phyloP scores from a whole-genome alignment of 2,329 filamentous ascomycete species.

The Diaporthe longicolla region DNA sequence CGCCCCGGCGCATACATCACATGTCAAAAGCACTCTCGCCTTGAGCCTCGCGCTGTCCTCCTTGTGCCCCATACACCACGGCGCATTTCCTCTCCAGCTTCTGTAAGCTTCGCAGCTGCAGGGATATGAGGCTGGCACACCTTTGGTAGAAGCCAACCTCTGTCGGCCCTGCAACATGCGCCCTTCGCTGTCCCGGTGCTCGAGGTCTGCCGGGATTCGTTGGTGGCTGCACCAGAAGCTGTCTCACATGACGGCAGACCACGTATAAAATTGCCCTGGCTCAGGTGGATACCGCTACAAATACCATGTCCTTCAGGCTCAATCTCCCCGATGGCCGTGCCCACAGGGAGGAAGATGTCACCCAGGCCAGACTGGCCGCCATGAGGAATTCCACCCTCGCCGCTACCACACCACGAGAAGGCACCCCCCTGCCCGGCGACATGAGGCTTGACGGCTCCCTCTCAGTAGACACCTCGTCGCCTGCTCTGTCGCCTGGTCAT shows the following conservation, averaged over 20 bases:
- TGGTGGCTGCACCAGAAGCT: slow-evolving; percentile 34
- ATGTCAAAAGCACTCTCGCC: slow-evolving; percentile 24
- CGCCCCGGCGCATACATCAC: slow-evolving; percentile 7
- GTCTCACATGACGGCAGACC: slow-evolving; percentile 33
- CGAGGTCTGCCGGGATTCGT: slow-evolving; percentile 33
- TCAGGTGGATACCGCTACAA: slow-evolving; percentile 40
- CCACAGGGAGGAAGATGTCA: slow-evolving; percentile 56
- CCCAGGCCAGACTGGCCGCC: slow-evolving; percentile 51
- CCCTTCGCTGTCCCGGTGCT: slow-evolving; percentile 34
- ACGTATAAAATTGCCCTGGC: slow-evolving; percentile 27
- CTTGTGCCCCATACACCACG: neutral
- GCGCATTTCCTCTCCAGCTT: neutral
- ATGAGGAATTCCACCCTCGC: slow-evolving; percentile 47
- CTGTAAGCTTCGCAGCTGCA: neutral
- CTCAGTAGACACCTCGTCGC: slow-evolving; percentile 43
- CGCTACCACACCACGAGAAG: slow-evolving; percentile 44
- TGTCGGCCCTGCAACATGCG: slow-evolving; percentile 38
- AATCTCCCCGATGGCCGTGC: slow-evolving; percentile 51
- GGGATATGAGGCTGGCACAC: slow-evolving; percentile 15
- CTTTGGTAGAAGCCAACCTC: slow-evolving; percentile 20
- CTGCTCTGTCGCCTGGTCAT: slow-evolving; percentile 48
- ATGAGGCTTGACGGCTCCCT: slow-evolving; percentile 46
- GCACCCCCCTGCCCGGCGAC: slow-evolving; percentile 41
- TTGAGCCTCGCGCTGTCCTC: slow-evolving; percentile 10
- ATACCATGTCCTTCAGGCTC: slow-evolving; percentile 57